Conservation (phyloP, 352 stramenopile genomes). For the Achlya hypogyna region DNA sequence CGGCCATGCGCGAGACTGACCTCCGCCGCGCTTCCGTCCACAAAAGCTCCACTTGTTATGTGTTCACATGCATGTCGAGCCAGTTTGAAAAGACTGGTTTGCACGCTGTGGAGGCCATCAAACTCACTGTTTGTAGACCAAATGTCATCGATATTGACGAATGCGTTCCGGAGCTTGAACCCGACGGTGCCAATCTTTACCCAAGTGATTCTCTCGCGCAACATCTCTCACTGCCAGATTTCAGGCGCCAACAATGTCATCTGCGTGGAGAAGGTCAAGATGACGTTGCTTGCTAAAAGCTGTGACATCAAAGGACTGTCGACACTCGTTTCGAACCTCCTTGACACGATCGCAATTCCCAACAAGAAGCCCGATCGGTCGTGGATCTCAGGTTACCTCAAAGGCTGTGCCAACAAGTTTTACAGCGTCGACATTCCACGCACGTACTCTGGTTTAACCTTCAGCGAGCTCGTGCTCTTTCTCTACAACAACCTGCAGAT, state of each 20-base stretch:
- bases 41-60: constrained; percentile 49
- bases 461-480: constrained; percentile 67
- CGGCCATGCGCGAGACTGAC: constrained; percentile 67
- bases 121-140: constrained; percentile 1
- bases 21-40: constrained; percentile 47
- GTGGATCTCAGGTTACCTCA: constrained; percentile 8
- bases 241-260: constrained; percentile 69
- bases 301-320: constrained; percentile 56
- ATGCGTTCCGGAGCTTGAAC: constrained; percentile 58
- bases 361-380: background rate
- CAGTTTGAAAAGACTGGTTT: constrained; percentile 12
- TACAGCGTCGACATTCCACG: constrained; percentile 69
- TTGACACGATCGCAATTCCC: constrained; percentile 23
- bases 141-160: constrained; percentile 46
- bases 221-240: constrained; percentile 54
- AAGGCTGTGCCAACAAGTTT: constrained; percentile 25
- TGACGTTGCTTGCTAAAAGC: constrained; percentile 54
- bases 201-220: constrained; percentile 61
- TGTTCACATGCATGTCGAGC: constrained; percentile 25
- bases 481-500: constrained; percentile 64
- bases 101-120: too few species aligned
- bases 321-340: constrained; percentile 57
- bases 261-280: constrained; percentile 59
- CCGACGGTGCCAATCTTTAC: constrained; percentile 63
- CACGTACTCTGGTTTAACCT: constrained; percentile 71